Conservation (phyloP, 2,329 filamentous ascomycete species). For the Neoscytalidium dimidiatum region DNA sequence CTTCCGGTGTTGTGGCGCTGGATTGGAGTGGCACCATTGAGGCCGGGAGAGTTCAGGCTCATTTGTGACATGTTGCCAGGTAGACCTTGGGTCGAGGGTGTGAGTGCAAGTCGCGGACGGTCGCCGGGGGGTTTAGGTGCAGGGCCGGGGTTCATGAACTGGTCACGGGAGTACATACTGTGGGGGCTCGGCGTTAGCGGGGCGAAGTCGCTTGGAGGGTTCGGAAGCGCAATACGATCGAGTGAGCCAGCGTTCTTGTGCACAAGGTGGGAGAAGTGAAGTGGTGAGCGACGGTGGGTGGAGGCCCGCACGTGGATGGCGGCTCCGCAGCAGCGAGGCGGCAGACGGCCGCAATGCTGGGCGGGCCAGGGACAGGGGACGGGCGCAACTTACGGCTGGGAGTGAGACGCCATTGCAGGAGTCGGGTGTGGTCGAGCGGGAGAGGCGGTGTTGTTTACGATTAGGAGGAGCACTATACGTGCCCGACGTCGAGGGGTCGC, state of each 20-base stretch:
- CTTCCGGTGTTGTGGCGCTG: slow-evolving; percentile 40
- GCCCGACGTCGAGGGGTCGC: slow-evolving; percentile 16
- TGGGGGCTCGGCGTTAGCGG: slow-evolving; percentile 5
- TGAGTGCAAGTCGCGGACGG: slow-evolving; percentile 77
- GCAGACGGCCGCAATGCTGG: background rate
- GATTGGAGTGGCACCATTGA: slow-evolving; percentile 40
- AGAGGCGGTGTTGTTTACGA: background rate
- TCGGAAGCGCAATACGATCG: background rate
- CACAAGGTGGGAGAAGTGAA: background rate
- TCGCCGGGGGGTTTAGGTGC: slow-evolving; percentile 87
- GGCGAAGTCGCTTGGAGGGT: background rate
- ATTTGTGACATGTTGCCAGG: slow-evolving; percentile 79
- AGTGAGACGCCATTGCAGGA: slow-evolving; percentile 2
- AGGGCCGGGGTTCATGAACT: slow-evolving; percentile 96
- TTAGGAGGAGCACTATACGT: slow-evolving; percentile 10
- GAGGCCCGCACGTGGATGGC: background rate
- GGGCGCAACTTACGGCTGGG: slow-evolving; percentile 17
- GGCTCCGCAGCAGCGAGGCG: background rate
- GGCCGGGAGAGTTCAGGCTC: slow-evolving; percentile 65
- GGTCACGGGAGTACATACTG: slow-evolving; percentile 63
- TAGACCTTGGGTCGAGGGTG: slow-evolving; percentile 69
- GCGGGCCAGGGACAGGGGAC: background rate
- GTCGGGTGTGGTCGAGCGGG: background rate
- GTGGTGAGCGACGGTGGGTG: background rate
- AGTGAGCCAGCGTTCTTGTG: background rate